These are phyloP conservation scores for Phytophthora melonis DNA, from an alignment of 352 stramenopile species.

Conservation along the genomic window DNA sequence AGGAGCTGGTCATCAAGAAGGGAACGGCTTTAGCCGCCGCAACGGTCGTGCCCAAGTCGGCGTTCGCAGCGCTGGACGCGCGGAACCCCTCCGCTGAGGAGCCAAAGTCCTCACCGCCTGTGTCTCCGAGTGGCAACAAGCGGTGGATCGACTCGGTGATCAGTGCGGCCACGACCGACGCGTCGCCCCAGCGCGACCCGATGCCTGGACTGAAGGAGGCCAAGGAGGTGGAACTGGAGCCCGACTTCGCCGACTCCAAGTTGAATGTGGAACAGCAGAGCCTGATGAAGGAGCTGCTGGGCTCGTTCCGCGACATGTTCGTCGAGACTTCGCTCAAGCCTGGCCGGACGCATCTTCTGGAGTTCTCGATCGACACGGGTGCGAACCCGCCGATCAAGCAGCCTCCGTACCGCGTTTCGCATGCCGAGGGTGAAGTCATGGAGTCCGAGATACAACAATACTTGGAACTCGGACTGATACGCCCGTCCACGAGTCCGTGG, in stretches of 20 bases:
- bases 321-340: constrained; percentile 1
- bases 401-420: constrained; percentile 14
- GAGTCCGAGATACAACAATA: constrained; percentile 17
- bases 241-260: background rate
- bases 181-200: background rate
- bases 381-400: constrained; percentile 12
- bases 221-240: background rate
- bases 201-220: background rate
- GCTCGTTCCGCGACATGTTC: background rate
- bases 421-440: constrained; percentile 18
- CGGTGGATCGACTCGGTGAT: background rate
- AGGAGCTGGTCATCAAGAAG: too few relatives aligned
- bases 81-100: too few relatives aligned
- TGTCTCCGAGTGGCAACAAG: too few relatives aligned
- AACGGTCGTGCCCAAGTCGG: too few relatives aligned
- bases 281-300: background rate
- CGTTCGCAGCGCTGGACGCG: too few relatives aligned
- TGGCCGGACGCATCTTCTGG: background rate
- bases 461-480: constrained; percentile 4
- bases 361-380: constrained; percentile 7
- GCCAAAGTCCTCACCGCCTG: too few relatives aligned
- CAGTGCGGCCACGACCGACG: background rate
- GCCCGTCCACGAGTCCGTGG: constrained; percentile 6
- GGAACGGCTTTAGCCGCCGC: too few relatives aligned
- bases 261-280: background rate